Base-by-base conservation (phyloP, 768 basidiomycete species). In the Auriscalpium orientale region DNA sequence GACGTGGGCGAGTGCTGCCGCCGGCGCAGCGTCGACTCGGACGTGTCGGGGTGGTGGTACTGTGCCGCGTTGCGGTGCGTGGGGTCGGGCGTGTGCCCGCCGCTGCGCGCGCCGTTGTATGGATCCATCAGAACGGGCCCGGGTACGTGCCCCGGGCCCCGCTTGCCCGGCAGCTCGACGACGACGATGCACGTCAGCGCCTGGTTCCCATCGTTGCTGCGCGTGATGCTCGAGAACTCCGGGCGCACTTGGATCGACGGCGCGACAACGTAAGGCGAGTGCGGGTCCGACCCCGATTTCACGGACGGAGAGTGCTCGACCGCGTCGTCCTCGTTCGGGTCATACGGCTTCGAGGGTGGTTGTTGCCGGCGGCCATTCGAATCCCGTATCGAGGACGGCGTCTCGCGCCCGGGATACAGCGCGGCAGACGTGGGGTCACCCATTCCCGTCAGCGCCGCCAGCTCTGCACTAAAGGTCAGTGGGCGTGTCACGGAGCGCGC, bases 171-270 rank as follows among this genome's bases (percentile, higher is more conserved):
- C 2, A 98, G 81, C 72, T 97, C 93, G 63, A 99, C 85, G 57
- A 95, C 78, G 59, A 99, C 86, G 66, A 98, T 88, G 68, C 95
- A 98, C 10, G 95, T 97, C 60, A 98, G 73, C 1, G 91, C 88
- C 69, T 95, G 91, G 62, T 82, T 90, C 36, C 78, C 62, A 59
- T 87, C 82, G 56, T 68, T 75, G 45, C 82, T 81, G 54, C 92
- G 81, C 11, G 88, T 80, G 36, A 98, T 78, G 18, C 85, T 85
- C 0, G 89, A 78, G 67, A 92, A 95, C 72, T 99, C 97, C 7
- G 95, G 85, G 46, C 93, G 84, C 65, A 98, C 91, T 68, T 91
- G 89, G 66, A 99, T 97, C 22, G 87, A 85, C 8, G 97, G 97
- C 1, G 93, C 84, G 66, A 97, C 87, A 60, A 98, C 82, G 66